Evolutionary conservation across 768 basidiomycete genomes (phyloP), one percentile per base, ranked within the genome.

Genomic region (Leccinum longicurvipes): DNA sequence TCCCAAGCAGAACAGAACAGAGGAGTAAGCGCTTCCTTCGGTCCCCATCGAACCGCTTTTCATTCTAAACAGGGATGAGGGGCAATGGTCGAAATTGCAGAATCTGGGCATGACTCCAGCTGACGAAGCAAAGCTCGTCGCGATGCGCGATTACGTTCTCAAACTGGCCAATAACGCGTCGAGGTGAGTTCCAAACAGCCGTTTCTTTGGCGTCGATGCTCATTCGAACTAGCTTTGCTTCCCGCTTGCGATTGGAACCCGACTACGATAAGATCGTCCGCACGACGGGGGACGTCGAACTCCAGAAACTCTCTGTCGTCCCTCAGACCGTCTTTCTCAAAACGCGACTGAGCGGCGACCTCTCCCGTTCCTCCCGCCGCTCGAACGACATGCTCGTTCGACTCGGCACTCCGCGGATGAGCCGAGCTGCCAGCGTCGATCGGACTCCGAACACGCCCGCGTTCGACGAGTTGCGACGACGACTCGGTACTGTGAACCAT

Each of bases 281-380:
- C 66, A 76, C 82, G 5, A 80, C 78, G 9, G 82, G 82, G 19
- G 82, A 87, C 48, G 78, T 93, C 31, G 89, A 92, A 56, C 79
- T 99, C 39, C 89, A 88, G 63, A 93, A 91, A 63, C 83, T 98
- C 4, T 87, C 88, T 1, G 87, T 95, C 5, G 89, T 94, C 0
- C 93, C 93, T 12, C 92, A 91, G 56, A 97, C 93, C 0, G 85
- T 97, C 19, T 97, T 98, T 71, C 75, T 97, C 61, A 90, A 82
- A 63, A 66, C 81, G 25, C 58, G 59, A 19, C 47, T 69, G 19
- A 66, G 72, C 23, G 67, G 74, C 6, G 83, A 86, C 6, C 52
- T 71, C 11, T 54, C 71, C 9, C 64, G 62, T 42, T 66, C 74
- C 14, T 76, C 79, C 27, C 81, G 80, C 29, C 76, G 77, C 54